These are phyloP conservation scores for Pythium periplocum DNA, from an alignment of 352 stramenopile genomes.

Conservation along the genomic window DNA sequence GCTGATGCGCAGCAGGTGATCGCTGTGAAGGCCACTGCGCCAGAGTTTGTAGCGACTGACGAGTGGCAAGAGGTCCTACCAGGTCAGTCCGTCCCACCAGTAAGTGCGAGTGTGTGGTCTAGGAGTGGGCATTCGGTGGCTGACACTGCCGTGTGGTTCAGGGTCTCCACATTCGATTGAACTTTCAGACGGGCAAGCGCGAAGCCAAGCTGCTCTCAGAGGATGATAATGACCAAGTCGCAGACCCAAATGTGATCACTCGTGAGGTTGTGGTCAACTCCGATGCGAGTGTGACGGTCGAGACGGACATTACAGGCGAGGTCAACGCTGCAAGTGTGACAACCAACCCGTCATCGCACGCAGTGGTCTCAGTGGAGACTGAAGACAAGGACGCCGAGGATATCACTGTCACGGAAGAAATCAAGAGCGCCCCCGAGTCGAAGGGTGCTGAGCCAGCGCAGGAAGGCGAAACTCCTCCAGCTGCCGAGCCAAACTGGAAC, in stretches of 20 bases:
- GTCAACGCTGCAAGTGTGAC: constrained; percentile 21
- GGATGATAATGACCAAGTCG: constrained; percentile 27
- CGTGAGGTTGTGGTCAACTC: constrained; percentile 25
- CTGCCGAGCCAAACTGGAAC: constrained; percentile 68
- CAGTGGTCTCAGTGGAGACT: constrained; percentile 18
- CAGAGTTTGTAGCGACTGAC: constrained; percentile 56
- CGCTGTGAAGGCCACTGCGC: constrained; percentile 6
- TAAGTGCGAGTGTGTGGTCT: constrained; percentile 14
- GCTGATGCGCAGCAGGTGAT: background rate
- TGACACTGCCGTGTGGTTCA: constrained; percentile 16
- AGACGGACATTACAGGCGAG: constrained; percentile 48
- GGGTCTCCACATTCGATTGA: constrained; percentile 82
- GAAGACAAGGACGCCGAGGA: constrained; percentile 14
- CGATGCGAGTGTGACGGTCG: constrained; percentile 38
- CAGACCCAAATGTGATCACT: constrained; percentile 25
- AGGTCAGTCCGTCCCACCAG: constrained; percentile 54
- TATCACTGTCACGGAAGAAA: constrained; percentile 9
- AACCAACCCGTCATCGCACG: constrained; percentile 4
- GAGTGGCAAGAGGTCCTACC: constrained; percentile 70
- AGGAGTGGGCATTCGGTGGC: background rate
- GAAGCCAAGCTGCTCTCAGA: constrained; percentile 76
- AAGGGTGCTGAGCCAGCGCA: background rate
- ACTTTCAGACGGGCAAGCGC: constrained; percentile 74
- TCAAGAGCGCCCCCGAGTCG: background rate
- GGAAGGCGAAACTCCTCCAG: constrained; percentile 13